Conservation (phyloP, 192 early-diverging fungal species). For the Pilobolus umbonatus region DNA sequence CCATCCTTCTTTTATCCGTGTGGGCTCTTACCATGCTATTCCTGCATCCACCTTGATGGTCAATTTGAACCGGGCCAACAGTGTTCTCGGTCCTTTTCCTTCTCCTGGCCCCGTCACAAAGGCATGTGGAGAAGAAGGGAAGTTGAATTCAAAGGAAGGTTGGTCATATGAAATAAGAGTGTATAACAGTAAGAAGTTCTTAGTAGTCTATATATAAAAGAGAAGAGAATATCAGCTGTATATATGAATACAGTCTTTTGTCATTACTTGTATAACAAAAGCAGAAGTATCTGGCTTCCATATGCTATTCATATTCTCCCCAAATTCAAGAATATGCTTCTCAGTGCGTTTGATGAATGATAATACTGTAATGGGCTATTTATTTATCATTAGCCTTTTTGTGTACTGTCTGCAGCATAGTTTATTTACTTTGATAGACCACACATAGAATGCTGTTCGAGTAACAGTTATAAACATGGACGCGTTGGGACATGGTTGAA, state of each 20-base stretch:
- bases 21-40: slow-evolving; percentile 49
- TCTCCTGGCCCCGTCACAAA: slow-evolving; percentile 68
- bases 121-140: slow-evolving; percentile 51
- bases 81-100: slow-evolving; percentile 49
- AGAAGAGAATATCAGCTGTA: no score
- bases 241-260: not conserved
- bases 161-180: slow-evolving; percentile 48
- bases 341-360: slow-evolving; percentile 57
- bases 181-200: slow-evolving; percentile 72
- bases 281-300: slow-evolving; percentile 69
- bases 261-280: slow-evolving; percentile 62
- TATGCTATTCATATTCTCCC: slow-evolving; percentile 61
- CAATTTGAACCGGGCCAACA: slow-evolving; percentile 60
- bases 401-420: no score
- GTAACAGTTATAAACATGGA: slow-evolving; percentile 61
- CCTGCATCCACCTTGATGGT: slow-evolving; percentile 76
- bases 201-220: slow-evolving; percentile 47
- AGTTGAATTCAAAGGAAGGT: slow-evolving; percentile 54
- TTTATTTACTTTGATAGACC: slow-evolving; percentile 54
- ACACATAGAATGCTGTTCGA: slow-evolving; percentile 55
- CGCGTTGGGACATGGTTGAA: slow-evolving; percentile 42
- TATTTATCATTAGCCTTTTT: no score
- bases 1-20: not conserved
- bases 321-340: slow-evolving; percentile 66
- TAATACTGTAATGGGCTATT: slow-evolving; percentile 61